Evolutionary conservation across 202 grass and related monocot species (phyloP).

Genomic region (Setaria italica): DNA sequence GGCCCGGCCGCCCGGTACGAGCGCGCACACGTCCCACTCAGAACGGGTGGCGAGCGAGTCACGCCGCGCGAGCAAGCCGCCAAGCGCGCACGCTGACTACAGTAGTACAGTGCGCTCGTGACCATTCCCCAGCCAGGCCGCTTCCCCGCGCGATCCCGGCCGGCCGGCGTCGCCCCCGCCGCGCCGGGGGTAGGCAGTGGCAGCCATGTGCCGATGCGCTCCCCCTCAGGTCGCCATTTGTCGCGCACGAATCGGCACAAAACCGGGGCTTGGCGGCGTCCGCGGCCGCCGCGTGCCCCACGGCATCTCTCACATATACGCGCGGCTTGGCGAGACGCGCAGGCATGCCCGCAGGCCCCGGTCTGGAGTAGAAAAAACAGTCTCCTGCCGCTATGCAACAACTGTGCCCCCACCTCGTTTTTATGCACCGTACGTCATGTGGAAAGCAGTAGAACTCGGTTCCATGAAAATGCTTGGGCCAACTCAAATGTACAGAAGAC

Average conservation of each 20-base stretch:
- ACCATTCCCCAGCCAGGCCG: background rate
- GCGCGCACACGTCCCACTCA: slow-evolving; percentile 23
- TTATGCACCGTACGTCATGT: background rate
- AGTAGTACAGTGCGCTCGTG: slow-evolving; percentile 17
- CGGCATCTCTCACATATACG: slow-evolving; percentile 14
- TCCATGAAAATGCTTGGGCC: background rate
- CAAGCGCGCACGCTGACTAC: background rate
- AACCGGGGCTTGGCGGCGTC: slow-evolving; percentile 21
- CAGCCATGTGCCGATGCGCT: slow-evolving; percentile 30
- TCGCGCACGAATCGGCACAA: slow-evolving; percentile 39
- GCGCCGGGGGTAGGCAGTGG: background rate
- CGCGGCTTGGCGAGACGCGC: slow-evolving; percentile 34
- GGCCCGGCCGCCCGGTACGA: background rate
- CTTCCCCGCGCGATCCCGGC: background rate
- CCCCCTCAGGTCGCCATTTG: slow-evolving; percentile 16
- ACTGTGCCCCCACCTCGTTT: background rate
- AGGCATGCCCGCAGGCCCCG: background rate
- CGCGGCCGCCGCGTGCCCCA: slow-evolving; percentile 12
- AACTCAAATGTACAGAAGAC: background rate
- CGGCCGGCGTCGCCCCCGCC: slow-evolving; percentile 1
- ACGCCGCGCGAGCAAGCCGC: background rate
- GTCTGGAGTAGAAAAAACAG: background rate
- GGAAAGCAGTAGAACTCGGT: background rate
- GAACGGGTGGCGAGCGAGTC: slow-evolving; percentile 12
- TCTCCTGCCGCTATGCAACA: slow-evolving; percentile 9